Percentiles rank a stretch among this genome's conserved stretches.
phyloP scores from a whole-genome alignment of 1,284 basidiomycete species.

The Cutaneotrichosporon daszewskae region DNA sequence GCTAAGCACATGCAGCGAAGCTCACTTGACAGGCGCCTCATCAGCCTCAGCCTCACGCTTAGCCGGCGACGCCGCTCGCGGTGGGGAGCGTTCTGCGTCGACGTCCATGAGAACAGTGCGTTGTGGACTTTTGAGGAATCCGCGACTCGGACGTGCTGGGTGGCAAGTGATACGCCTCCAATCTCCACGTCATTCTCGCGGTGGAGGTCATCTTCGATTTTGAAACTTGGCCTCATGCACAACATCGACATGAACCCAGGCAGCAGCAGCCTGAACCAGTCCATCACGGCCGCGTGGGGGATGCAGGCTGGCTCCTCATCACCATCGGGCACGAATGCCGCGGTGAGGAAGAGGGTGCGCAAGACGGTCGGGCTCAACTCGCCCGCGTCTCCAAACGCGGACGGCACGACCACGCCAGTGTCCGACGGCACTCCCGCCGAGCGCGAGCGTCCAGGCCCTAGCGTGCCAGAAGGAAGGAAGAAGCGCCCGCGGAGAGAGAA shows the following conservation, averaged over 20 bases:
- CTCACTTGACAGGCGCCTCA: conserved; percentile 3
- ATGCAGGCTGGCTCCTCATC: conserved; percentile 11
- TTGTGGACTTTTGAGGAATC: neutral
- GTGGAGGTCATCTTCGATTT: conserved; percentile 2
- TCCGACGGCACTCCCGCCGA: conserved; percentile 8
- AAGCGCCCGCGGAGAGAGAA: conserved; percentile 5
- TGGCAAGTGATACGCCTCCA: neutral
- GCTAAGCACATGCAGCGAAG: neutral
- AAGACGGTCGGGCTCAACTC: conserved; percentile 17
- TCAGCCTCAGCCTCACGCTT: neutral
- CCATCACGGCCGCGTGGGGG: conserved; percentile 41
- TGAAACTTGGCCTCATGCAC: neutral
- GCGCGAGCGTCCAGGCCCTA: neutral
- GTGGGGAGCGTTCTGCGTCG: neutral
- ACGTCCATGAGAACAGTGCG: conserved; percentile 6
- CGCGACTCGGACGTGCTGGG: neutral
- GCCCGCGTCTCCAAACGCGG: neutral
- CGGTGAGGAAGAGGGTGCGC: conserved; percentile 11
- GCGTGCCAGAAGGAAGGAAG: conserved; percentile 7
- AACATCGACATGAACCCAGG: conserved; percentile 11
- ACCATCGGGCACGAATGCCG: neutral
- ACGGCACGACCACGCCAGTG: conserved; percentile 7
- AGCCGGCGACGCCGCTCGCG: neutral
- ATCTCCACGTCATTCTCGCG: no score
- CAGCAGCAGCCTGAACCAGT: conserved; percentile 30